A percentile compares a stretch with the other conserved stretches of the same genome.
Conservation (phyloP, 2,329 filamentous ascomycete genomes). For the Stenocarpella maydis region DNA sequence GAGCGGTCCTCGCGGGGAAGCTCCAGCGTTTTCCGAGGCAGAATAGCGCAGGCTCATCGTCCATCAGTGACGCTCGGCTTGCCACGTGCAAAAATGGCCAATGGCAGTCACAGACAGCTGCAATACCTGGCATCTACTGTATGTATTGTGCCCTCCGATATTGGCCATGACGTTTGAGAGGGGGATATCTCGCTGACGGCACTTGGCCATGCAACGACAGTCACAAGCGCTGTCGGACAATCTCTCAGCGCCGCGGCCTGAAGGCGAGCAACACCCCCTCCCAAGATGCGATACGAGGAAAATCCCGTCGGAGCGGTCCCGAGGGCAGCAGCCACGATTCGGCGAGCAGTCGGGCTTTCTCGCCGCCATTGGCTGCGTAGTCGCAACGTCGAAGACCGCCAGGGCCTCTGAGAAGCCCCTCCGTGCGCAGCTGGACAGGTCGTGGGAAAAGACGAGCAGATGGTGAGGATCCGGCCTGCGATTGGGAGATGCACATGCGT, state of each 20-base stretch:
- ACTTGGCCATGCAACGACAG: too few relatives aligned
- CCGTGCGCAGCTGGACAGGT: not conserved
- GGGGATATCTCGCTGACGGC: not conserved
- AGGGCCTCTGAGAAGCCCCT: not conserved
- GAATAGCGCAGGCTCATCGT: not conserved
- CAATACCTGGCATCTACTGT: not conserved
- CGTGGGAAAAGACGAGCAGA: not conserved
- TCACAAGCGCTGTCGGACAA: not conserved
- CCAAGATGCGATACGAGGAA: constrained; percentile 6
- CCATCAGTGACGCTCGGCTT: not conserved
- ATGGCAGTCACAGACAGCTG: not conserved
- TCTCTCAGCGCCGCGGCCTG: not conserved
- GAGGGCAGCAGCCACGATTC: not conserved
- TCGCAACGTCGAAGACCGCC: not conserved
- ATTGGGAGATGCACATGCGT: constrained; percentile 25
- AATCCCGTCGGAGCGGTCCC: not conserved
- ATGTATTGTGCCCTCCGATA: not conserved
- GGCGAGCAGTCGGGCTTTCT: not conserved
- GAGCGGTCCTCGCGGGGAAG: not conserved
- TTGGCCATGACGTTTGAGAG: not conserved
- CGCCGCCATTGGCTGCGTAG: not conserved
- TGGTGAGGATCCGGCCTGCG: not conserved
- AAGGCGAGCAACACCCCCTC: constrained; percentile 16
- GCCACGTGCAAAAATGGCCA: constrained; percentile 7
- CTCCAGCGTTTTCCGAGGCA: not conserved